A percentile compares a stretch with the other conserved stretches of the same genome.
phyloP scores from a whole-genome alignment of 192 early-diverging fungal species.

The Coemansia sp. region DNA sequence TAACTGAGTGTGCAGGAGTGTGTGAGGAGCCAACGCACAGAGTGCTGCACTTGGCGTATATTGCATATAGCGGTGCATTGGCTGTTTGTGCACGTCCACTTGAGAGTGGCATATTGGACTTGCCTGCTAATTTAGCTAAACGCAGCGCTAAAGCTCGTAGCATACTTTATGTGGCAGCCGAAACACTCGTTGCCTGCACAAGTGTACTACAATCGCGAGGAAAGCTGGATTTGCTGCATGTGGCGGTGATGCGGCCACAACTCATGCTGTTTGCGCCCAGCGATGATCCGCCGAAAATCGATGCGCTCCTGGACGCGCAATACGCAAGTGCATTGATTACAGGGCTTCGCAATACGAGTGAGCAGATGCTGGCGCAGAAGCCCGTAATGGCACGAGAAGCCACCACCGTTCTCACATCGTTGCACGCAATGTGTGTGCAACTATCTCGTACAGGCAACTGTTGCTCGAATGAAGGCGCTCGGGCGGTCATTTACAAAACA shows the following conservation, averaged over 20 bases:
- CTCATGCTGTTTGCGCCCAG: slow-evolving; percentile 2
- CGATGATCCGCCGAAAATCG: background rate
- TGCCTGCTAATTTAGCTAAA: slow-evolving; percentile 9
- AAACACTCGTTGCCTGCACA: slow-evolving; percentile 26
- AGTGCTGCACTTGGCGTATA: slow-evolving; percentile 23
- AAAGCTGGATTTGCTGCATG: slow-evolving; percentile 7
- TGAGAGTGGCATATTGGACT: background rate
- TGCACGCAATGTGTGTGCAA: slow-evolving; percentile 3
- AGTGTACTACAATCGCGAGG: slow-evolving; percentile 1
- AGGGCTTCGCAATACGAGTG: slow-evolving; percentile 12
- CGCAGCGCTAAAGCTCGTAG: slow-evolving; percentile 20
- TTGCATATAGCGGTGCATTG: slow-evolving; percentile 26
- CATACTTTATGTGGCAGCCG: slow-evolving; percentile 16
- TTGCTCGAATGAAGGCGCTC: background rate
- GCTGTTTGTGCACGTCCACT: background rate
- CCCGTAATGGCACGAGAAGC: slow-evolving; percentile 21
- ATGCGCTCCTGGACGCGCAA: background rate
- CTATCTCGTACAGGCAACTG: slow-evolving; percentile 3
- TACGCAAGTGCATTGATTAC: slow-evolving; percentile 7
- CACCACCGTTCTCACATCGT: slow-evolving; percentile 4
- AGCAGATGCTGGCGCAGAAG: slow-evolving; percentile 12
- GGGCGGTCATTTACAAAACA: background rate
- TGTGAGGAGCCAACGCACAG: background rate
- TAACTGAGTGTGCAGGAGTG: background rate
- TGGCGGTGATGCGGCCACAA: slow-evolving; percentile 10